These are phyloP conservation scores for Ramularia endophylla DNA, from an alignment of 2,329 filamentous ascomycete species.

Conservation along the genomic window DNA sequence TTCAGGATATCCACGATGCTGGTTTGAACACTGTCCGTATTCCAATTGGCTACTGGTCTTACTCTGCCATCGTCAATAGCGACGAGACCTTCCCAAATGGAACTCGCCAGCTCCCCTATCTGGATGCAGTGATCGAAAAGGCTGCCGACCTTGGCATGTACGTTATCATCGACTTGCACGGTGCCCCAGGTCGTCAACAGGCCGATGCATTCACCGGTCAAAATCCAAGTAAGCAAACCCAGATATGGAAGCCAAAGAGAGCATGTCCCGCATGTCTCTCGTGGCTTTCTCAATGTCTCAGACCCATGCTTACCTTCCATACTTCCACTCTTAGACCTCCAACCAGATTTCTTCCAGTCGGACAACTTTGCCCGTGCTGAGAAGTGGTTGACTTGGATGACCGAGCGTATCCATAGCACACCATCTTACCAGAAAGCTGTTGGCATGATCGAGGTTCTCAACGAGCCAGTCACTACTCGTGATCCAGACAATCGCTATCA, in stretches of 20 bases:
- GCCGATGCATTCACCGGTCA: slow-evolving; percentile 7
- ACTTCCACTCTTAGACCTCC: too few relatives aligned
- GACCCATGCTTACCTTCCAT: too few relatives aligned
- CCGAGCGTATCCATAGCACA: slow-evolving; percentile 8
- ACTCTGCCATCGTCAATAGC: slow-evolving; percentile 4
- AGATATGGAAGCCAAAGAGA: too few relatives aligned
- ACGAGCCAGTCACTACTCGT: slow-evolving; percentile 8
- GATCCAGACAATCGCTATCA: slow-evolving; percentile 4
- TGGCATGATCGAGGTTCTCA: slow-evolving; percentile 9
- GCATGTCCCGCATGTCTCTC: too few relatives aligned
- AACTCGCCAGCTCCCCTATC: slow-evolving; percentile 3
- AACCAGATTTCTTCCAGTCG: slow-evolving; percentile 8
- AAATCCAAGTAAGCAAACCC: too few relatives aligned
- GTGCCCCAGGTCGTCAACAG: slow-evolving; percentile 7
- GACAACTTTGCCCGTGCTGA: slow-evolving; percentile 9
- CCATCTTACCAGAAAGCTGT: slow-evolving; percentile 5
- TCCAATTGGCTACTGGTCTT: slow-evolving; percentile 10
- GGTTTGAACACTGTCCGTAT: slow-evolving; percentile 11
- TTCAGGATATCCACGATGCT: slow-evolving; percentile 7
- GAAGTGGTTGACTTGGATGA: slow-evolving; percentile 10
- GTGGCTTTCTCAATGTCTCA: too few relatives aligned
- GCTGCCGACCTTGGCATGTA: slow-evolving; percentile 8
- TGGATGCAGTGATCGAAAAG: slow-evolving; percentile 7
- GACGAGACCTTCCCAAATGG: slow-evolving; percentile 6
- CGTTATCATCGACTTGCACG: slow-evolving; percentile 11